Evolutionary conservation across 2,329 filamentous ascomycete species (phyloP).

Genomic region (Phaeosphaeria sp.): DNA sequence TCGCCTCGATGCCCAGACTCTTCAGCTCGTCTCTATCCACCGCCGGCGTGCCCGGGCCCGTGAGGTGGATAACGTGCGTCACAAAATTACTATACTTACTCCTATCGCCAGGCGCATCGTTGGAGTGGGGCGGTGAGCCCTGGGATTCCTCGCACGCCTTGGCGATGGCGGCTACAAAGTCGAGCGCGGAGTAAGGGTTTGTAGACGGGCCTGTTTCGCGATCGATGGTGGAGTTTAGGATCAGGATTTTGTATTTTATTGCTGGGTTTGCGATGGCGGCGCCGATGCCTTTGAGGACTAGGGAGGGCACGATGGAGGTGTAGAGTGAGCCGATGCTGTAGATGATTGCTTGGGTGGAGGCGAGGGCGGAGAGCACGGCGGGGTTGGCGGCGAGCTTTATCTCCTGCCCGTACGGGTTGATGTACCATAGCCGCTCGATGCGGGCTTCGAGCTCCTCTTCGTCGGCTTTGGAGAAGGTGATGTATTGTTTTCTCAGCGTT

Average conservation of each 20-base stretch:
- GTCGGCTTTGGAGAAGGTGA: slow-evolving; percentile 76
- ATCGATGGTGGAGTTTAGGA: slow-evolving; percentile 83
- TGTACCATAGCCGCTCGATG: slow-evolving; percentile 91
- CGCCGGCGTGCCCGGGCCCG: slow-evolving; percentile 70
- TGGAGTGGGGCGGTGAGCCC: too few species aligned
- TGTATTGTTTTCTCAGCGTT: slow-evolving; percentile 78
- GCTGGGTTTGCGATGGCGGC: slow-evolving; percentile 62
- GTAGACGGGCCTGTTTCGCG: slow-evolving; percentile 80
- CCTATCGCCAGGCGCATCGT: slow-evolving; percentile 11
- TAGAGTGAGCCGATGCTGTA: slow-evolving; percentile 96
- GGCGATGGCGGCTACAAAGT: slow-evolving; percentile 83
- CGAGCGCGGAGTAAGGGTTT: slow-evolving; percentile 72
- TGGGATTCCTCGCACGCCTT: slow-evolving; percentile 65
- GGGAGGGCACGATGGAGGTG: slow-evolving; percentile 83
- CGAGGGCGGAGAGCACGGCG: slow-evolving; percentile 74
- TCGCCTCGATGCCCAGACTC: slow-evolving; percentile 74
- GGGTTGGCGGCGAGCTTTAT: slow-evolving; percentile 86
- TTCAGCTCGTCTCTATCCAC: slow-evolving; percentile 72
- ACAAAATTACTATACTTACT: slow-evolving; percentile 72
- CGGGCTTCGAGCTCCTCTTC: slow-evolving; percentile 78
- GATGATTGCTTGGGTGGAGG: slow-evolving; percentile 71
- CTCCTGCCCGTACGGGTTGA: slow-evolving; percentile 98
- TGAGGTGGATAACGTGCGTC: slow-evolving; percentile 82
- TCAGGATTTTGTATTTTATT: slow-evolving; percentile 75
- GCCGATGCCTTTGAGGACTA: slow-evolving; percentile 80